Base-by-base conservation (phyloP, 495 filamentous ascomycete species). In the Talaromyces nanjingensis region DNA sequence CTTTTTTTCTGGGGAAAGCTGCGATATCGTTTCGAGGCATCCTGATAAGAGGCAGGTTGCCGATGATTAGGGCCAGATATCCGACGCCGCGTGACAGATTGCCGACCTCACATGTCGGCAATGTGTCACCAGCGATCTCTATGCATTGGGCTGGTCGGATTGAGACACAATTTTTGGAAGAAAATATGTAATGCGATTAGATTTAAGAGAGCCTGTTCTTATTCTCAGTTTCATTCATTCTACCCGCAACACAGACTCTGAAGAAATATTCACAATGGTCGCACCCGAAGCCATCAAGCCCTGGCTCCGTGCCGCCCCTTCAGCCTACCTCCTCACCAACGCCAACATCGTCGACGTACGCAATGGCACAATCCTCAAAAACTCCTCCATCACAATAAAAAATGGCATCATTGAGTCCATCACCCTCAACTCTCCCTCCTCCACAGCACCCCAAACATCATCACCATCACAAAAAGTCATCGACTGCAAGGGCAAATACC, bases 401-500 rank as follows among this genome's bases (percentile, higher is more conserved):
- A 63, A 65, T 24, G 74, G 74, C 14, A 58, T 69, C 11, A 74
- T 74, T 49, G 25, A 22, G 33, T 66, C 62, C 12, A 61, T 73
- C 31, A 64, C 42, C 14, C 31, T 12, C 0, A 25, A 16, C 20
- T n/a, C 52, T 47, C 63, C 57, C 56, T 29, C 65, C 27, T 29
- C 65, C 27, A 12, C 27, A 0, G 49, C 39, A 57, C 49, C 60
- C 20, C 56, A 59, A 1, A 25, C 62, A 31, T 4, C 60, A 3
- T 6, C 60, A 6, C 11, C 49, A 24, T 9, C 18, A 16, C 37
- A 42, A 24, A 54, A 54, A 7, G 55, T 69, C 12, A 66, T 84
- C 20, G 76, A 84, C 60, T 65, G 79, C 4, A 68, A 68, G 0
- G 78, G 77, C 16, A 77, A 76, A 47, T 86, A 79, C 61, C 55